Evolutionary conservation across 306 rosid species (phyloP).

Genomic region (Malus sieversii): DNA sequence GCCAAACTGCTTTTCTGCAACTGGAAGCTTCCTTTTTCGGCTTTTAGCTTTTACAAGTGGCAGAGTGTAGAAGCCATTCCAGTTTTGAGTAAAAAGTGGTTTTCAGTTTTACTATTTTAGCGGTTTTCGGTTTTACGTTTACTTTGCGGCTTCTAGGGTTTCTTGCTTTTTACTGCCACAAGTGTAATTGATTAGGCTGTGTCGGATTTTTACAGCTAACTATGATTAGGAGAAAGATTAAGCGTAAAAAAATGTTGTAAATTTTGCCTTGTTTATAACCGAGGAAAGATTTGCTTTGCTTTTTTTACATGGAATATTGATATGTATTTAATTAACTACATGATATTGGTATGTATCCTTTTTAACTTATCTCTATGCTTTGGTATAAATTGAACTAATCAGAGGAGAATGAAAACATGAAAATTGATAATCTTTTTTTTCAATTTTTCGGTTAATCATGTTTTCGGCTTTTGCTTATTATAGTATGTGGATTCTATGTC

Average conservation of each 20-base stretch:
- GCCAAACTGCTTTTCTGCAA: background rate
- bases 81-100: background rate
- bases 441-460: background rate
- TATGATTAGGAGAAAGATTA: background rate
- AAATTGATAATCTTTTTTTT: no score
- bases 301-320: background rate
- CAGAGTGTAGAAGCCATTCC: background rate
- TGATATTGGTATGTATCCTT: no score
- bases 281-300: background rate
- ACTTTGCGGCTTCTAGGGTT: background rate
- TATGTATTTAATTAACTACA: background rate
- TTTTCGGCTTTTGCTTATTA: background rate
- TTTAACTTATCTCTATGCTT: background rate
- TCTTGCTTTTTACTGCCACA: background rate
- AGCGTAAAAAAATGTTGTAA: background rate
- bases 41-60: background rate
- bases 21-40: background rate
- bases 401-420: no score
- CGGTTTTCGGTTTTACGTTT: background rate
- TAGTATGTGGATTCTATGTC: background rate
- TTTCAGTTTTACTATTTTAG: background rate
- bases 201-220: background rate
- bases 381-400: background rate
- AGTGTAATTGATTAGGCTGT: background rate
- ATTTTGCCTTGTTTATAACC: background rate